Evolutionary conservation across 2,329 filamentous ascomycete species (phyloP), one percentile per base, ranked within the genome.

Genomic region (Phialocephala subalpina): DNA sequence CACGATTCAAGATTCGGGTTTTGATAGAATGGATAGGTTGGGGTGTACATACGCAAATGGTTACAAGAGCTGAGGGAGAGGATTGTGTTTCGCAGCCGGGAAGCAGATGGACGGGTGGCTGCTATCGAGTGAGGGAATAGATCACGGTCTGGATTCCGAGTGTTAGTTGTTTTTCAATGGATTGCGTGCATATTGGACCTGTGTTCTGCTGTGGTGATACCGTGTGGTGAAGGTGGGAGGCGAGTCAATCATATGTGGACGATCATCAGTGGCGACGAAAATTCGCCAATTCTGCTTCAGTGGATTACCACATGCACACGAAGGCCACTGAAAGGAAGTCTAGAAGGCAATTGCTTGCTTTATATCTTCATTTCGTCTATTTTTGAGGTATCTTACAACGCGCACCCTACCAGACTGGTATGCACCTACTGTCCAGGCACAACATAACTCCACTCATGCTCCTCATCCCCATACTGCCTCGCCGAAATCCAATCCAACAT

Each of bases 401-500:
- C 29, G n/a, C 14, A 22, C n/a, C n/a, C n/a, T n/a, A n/a, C n/a
- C n/a, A n/a, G n/a, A n/a, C n/a, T n/a, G n/a, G n/a, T n/a, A n/a
- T n/a, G n/a, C n/a, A n/a, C 22, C 61, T 67, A 67, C 55, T 73
- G 67, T 60, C 69, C 29, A 52, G 73, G 72, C 12, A 77, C 72
- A 61, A 75, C 71, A 73, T 89, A 90, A 84, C 94, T 97, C 96
- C 96, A 99, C 71, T 90, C 86, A 78, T 97, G 93, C 78, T 93
- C 87, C 80, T 95, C 92, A 70, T 97, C 94, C 69, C 96, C 96
- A 78, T 98, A 97, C 82, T 98, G 95, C 73, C 97, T 94, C 33
- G 83, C 90, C 83, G 97, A 94, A 69, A 99, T 97, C 96, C 96
- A 99, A 74, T 91, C 87, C 88, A 97, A 97, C 90, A 99, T 94